Conservation (phyloP, 352 stramenopile species). For the Phytopythium montanum region DNA sequence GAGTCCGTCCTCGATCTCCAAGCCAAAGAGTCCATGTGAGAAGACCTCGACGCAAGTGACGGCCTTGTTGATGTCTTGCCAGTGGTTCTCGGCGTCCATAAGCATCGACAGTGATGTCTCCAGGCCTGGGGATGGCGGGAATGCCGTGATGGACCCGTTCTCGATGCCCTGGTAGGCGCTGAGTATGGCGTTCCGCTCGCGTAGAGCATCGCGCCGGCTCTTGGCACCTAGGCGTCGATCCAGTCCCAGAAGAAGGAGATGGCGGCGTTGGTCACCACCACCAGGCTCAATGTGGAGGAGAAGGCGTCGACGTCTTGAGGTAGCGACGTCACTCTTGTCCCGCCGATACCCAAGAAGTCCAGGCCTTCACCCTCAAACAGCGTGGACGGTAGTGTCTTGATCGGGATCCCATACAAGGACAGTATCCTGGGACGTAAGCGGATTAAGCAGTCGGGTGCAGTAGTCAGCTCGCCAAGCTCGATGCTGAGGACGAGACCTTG, state of each 20-base stretch:
- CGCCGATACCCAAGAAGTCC: slow-evolving; percentile 12
- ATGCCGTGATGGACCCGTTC: not conserved
- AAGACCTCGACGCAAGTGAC: not conserved
- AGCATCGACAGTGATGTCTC: not conserved
- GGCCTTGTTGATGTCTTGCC: not conserved
- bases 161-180: not conserved
- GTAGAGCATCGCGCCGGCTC: not conserved
- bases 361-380: slow-evolving; percentile 19
- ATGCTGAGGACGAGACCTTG: slow-evolving; percentile 21
- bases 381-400: slow-evolving; percentile 12
- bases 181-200: slow-evolving; percentile 3
- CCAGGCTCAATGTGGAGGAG: slow-evolving; percentile 8
- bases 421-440: slow-evolving; percentile 15
- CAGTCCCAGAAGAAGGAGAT: slow-evolving; percentile 21
- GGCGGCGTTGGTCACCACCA: slow-evolving; percentile 15
- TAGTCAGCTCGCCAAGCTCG: slow-evolving; percentile 15
- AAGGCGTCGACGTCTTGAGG: slow-evolving; percentile 15
- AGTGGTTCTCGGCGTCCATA: slow-evolving; percentile 1
- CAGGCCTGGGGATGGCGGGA: not conserved
- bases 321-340: slow-evolving; percentile 11
- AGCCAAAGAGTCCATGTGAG: not conserved
- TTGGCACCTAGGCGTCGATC: slow-evolving; percentile 14
- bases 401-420: slow-evolving; percentile 20
- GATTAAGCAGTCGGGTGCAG: slow-evolving; percentile 6
- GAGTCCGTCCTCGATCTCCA: not conserved